Conservation (phyloP, 495 filamentous ascomycete genomes). For the Xylaria flabelliformis region DNA sequence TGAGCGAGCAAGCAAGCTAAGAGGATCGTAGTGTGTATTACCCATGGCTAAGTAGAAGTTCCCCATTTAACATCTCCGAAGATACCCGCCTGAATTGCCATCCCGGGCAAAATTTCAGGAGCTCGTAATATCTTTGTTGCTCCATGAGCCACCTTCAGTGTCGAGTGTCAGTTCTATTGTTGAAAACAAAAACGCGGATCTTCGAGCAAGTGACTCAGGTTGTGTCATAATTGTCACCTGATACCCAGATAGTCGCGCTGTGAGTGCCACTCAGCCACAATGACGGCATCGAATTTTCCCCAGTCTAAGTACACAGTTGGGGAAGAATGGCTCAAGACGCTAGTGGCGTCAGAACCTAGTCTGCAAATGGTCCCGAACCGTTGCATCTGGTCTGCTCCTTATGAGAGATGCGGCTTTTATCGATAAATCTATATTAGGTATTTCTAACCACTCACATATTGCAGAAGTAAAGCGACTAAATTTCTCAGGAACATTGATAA, state of each 20-base stretch:
- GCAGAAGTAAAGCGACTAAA: too few relatives aligned
- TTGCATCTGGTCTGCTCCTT: neutral
- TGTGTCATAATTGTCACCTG: neutral
- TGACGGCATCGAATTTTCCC: conserved; percentile 19
- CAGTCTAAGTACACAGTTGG: neutral
- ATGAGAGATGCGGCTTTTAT: neutral
- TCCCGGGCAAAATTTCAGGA: conserved; percentile 14
- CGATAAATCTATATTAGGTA: neutral
- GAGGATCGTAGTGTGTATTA: conserved; percentile 2
- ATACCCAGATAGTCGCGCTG: neutral
- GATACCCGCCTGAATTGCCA: conserved; percentile 9
- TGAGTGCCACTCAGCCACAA: conserved; percentile 12
- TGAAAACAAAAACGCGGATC: neutral
- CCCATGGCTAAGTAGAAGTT: conserved; percentile 14
- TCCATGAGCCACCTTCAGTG: neutral
- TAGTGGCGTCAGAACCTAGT: conserved; percentile 13
- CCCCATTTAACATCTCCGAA: conserved; percentile 12
- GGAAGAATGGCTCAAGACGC: neutral
- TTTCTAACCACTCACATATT: too few relatives aligned
- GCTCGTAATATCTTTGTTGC: conserved; percentile 16
- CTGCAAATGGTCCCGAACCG: neutral
- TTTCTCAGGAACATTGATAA: neutral
- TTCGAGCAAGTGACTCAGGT: neutral
- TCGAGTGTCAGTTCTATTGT: neutral
- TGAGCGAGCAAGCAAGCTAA: neutral